Base-by-base conservation (phyloP, 805 yeast species). In the Candida quercuum region DNA sequence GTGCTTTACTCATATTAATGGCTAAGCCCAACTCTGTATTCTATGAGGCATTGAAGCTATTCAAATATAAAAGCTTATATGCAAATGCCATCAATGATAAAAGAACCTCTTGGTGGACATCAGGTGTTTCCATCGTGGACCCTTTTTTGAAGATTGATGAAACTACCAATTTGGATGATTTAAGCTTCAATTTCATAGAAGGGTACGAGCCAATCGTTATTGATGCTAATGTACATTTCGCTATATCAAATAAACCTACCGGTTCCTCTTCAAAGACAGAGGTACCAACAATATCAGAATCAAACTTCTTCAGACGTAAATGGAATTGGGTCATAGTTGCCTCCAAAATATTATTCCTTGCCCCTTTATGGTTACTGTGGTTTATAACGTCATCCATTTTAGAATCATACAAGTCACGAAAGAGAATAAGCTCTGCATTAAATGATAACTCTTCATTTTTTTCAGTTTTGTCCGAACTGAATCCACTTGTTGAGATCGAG, bases 31-130 rank as follows among this genome's bases (percentile, higher is more conserved):
- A 64, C 23, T 75, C 91, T 0, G 66, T 73, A 5, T 86, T 84
- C 54, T 72, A 59, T 54, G 66, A 69, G 44, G 83, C 79, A 1
- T 63, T 86, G 29, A 47, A 63, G 21, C 40, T 42, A 23, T 87
- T 86, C 62, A 60, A 69, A 41, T 56, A 73, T 45, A 67, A 70
- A 30, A 58, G 78, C 6, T 59, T 86, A 32, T 85, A 86, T 52
- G 84, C 93, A 6, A 87, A 87, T 59, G 71, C 84, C 28, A 72
- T 80, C 40, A 84, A 86, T 45, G 96, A 86, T 60, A 79, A 79
- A 46, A 73, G 95, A 47, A 78, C 94, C 4, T 73, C 85, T 13
- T 87, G 86, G 81, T 86, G 84, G 74, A 85, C 94, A 2, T 69
- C 94, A 0, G 85, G 85, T 5, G 83, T 83, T 25, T 74, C 83